Evolutionary conservation across 2,329 filamentous ascomycete species (phyloP), one percentile per base, ranked within the genome.

Genomic region (Scedosporium dehoogii): DNA sequence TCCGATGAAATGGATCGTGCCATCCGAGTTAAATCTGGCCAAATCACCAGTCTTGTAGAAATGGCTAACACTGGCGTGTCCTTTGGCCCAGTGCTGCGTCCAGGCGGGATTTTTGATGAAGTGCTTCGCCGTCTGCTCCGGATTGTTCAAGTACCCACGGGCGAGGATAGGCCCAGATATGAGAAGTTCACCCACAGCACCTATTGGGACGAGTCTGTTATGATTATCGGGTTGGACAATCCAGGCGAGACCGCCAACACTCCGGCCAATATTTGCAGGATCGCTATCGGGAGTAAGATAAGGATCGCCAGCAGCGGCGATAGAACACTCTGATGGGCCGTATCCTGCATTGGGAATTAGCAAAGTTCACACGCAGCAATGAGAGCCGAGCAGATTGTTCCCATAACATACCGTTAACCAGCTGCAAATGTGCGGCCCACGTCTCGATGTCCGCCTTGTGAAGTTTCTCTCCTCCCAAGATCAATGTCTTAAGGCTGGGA

Each of bases 91-190:
- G 21, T 73, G 68, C 3, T 78, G 78, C 0, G 81, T 73, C 80
- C 83, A 87, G 0, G 69, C 70, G 0, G 82, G 83, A 61, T 83
- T 74, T 16, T 75, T 72, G 53, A 88, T 79, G 64, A 88, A 88
- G 0, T 77, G 78, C 23, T 78, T 77, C 3, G 75, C 76, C 0
- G 58, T 66, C 57, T 56, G 61, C 38, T 21, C 60, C 14, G 42
- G 16, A 38, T 64, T 55, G 14, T 44, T 18, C 29, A 66, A 60
- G 46, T 65, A 65, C 6, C 63, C 63, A 2, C 66, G 61, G 1
- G 66, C 62, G 7, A 68, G 63, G 1, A 63, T 63, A 5, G 61
- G 61, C 3, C 66, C 65, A 41, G 66, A 63, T 21, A 68, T 59
- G 14, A 68, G 44, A 1, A 68, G 62, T 58, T 68, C 67, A 3